Base-by-base conservation (phyloP, 805 yeast genomes). In the Saturnispora dispora region DNA sequence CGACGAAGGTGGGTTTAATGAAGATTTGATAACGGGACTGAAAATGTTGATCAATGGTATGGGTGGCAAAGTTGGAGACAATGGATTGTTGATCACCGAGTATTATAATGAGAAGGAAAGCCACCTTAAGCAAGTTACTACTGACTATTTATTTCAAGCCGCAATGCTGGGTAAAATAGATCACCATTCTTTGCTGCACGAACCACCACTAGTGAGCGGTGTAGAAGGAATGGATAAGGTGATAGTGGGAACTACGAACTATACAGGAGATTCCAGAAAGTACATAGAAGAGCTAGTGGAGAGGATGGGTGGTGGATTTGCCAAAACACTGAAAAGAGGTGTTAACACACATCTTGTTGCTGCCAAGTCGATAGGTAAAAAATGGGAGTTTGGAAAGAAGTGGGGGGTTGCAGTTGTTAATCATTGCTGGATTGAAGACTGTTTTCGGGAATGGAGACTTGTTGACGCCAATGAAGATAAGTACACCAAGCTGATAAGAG, bases 401-500 rank as follows among this genome's bases (percentile, higher is more conserved):
- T 89, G 96, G 96, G 57, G 65, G 3, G 68, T 87, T 22, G 73
- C 74, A 30, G 71, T 84, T 2, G 82, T 87, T 1, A 89, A 85
- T 60, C 96, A 88, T 65, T 61, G 82, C 13, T 91, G 99, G 99
- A 66, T 91, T 13, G 98, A 91, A 61, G 90, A 86, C 50, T 77
- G 88, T 41, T 91, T 75, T 55, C 70, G 76, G 0, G 65, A 73
- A 45, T 85, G 93, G 90, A 68, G 67, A 47, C 57, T 73, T 5
- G 73, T 76, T 57, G 78, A 81, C 20, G 41, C 41, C 9, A 37
- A 11, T 43, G 73, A 65, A 4, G 58, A 67, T 0, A 70, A 77
- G 32, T 87, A 78, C 64, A 62, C 73, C 9, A 68, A 70, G 46
- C 67, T 79, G n/a, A 59, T 62, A 5, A 64, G 69, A 39, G 67